Percentiles rank a stretch among this genome's conserved stretches.
Conservation (phyloP, 1,139 yeast species). For the Pichia sp. region DNA sequence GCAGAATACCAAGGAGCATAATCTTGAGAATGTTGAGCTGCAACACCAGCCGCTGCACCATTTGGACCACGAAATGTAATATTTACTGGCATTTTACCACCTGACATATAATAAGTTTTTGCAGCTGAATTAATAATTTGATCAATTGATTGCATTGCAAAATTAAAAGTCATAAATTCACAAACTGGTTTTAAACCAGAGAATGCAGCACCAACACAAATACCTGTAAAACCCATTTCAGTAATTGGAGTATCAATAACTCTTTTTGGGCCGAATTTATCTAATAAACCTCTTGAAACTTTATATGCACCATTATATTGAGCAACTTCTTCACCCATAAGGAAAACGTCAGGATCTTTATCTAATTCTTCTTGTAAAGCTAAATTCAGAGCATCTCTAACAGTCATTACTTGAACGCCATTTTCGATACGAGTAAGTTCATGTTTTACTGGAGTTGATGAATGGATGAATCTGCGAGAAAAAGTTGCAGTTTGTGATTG, state of each 20-base stretch:
- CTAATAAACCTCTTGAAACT: constrained; percentile 90
- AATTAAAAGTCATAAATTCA: constrained; percentile 98
- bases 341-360: constrained; percentile 86
- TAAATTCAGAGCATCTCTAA: constrained; percentile 92
- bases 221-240: constrained; percentile 98
- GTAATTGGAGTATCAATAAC: constrained; percentile 97
- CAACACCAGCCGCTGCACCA: constrained; percentile 99
- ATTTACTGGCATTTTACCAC: constrained; percentile 96
- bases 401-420: constrained; percentile 57
- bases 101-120: constrained; percentile 97
- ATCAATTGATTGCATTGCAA: constrained; percentile 99
- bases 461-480: constrained; percentile 11
- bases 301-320: constrained; percentile 99
- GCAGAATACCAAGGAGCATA: constrained; percentile 97
- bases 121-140: constrained; percentile 98
- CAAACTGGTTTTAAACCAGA: constrained; percentile 96
- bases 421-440: constrained; percentile 17
- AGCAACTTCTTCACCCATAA: constrained; percentile 99
- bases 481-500: too few relatives aligned
- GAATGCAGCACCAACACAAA: constrained; percentile 95
- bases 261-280: constrained; percentile 95
- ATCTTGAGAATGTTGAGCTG: constrained; percentile 98
- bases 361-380: constrained; percentile 98
- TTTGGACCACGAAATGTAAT: constrained; percentile 98
- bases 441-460: constrained; percentile 5